Conservation (phyloP, 768 basidiomycete species). For the Termitomyces sp. region DNA sequence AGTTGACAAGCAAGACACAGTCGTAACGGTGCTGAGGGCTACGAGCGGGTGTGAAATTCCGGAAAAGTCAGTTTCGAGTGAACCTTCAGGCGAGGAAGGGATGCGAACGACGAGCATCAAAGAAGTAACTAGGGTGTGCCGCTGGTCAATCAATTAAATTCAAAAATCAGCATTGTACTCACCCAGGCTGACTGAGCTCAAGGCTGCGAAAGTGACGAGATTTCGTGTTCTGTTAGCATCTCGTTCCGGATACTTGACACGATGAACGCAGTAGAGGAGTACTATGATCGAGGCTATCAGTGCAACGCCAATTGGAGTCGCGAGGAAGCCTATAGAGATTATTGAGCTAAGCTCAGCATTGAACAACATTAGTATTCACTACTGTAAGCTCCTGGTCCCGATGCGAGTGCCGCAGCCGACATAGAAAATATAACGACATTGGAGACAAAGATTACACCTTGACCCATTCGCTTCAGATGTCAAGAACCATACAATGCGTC, state of each 20-base stretch:
- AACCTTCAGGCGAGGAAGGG: conserved; percentile 11
- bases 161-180: neutral
- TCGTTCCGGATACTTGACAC: conserved; percentile 3
- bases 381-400: conserved; percentile 8
- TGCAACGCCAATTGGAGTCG: conserved; percentile 11
- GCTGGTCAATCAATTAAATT: neutral
- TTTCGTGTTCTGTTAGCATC: conserved; percentile 7
- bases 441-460: conserved; percentile 6
- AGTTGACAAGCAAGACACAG: conserved; percentile 22
- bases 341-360: neutral
- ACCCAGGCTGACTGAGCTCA: conserved; percentile 8
- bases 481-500: neutral
- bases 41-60: conserved; percentile 14
- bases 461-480: neutral
- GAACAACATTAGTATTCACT: neutral
- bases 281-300: conserved; percentile 15
- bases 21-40: conserved; percentile 17
- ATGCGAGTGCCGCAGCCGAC: conserved; percentile 7
- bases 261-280: conserved; percentile 12
- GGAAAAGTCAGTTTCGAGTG: conserved; percentile 25
- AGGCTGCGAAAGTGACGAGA: conserved; percentile 10
- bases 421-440: conserved; percentile 7
- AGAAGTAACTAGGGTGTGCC: conserved; percentile 10
- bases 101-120: conserved; percentile 22
- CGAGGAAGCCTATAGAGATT: conserved; percentile 6